Evolutionary conservation across 139 green algal species (phyloP).

Genomic region (Bryopsis sp.): DNA sequence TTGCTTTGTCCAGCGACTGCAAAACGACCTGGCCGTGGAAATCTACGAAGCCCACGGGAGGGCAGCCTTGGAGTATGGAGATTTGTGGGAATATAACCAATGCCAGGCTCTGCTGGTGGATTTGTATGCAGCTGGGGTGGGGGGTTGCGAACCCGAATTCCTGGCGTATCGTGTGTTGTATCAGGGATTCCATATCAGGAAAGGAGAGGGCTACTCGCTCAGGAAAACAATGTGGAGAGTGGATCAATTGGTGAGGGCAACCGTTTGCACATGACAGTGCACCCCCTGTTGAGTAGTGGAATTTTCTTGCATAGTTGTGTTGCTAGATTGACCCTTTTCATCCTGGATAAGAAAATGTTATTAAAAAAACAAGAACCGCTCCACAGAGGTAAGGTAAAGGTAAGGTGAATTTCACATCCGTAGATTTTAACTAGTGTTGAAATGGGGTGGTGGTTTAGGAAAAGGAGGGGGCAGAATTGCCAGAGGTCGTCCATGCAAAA

Average conservation of each 20-base stretch:
- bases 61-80: constrained; percentile 74
- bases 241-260: not conserved
- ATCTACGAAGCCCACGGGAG: constrained; percentile 79
- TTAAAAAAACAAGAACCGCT: no score
- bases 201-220: constrained; percentile 4
- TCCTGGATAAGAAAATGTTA: no score
- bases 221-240: constrained; percentile 4
- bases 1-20: constrained; percentile 74
- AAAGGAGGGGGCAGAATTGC: not conserved
- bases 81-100: constrained; percentile 83
- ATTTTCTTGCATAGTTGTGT: not conserved
- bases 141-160: constrained; percentile 41
- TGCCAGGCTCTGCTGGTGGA: constrained; percentile 71
- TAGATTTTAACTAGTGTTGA: no score
- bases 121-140: constrained; percentile 41
- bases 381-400: no score
- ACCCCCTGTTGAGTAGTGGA: no score
- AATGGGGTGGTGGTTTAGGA: not conserved
- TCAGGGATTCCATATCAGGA: constrained; percentile 18
- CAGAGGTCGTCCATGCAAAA: constrained; percentile 15
- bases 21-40: constrained; percentile 46
- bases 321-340: no score
- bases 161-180: constrained; percentile 57
- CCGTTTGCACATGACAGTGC: constrained; percentile 16
- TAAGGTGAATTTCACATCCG: no score